Evolutionary conservation across 805 yeast genomes (phyloP).

Genomic region (Lipomyces oligophaga): DNA sequence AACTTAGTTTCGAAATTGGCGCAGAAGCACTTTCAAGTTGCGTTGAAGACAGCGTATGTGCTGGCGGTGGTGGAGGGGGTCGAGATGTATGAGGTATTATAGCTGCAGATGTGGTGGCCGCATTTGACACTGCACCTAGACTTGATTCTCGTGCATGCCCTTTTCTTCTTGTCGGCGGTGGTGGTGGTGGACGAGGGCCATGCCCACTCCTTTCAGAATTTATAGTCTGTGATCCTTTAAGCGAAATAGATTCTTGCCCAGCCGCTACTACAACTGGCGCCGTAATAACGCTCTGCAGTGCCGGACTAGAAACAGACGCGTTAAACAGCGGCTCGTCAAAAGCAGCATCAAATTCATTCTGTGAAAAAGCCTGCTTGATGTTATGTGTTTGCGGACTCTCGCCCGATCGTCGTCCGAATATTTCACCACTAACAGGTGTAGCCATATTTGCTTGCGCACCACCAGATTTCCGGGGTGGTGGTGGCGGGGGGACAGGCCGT

Average conservation of each 20-base stretch:
- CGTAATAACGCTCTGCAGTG: no score
- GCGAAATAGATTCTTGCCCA: no score
- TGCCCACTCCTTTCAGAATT: no score
- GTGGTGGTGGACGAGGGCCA: conserved; percentile 19
- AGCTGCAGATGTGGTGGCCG: conserved; percentile 3
- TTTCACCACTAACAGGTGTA: no score
- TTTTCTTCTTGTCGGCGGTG: conserved; percentile 20
- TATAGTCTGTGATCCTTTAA: no score
- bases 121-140: background rate
- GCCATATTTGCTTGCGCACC: no score
- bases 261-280: no score
- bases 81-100: conserved; percentile 4
- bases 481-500: conserved; percentile 27
- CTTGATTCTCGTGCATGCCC: conserved; percentile 2
- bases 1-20: no score
- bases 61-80: conserved; percentile 14
- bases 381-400: no score
- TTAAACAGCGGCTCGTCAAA: conserved; percentile 4
- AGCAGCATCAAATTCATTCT: conserved; percentile 8
- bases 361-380: background rate
- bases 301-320: no score
- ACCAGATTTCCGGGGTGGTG: conserved; percentile 14
- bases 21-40: no score
- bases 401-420: no score
- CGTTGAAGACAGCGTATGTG: conserved; percentile 1